Evolutionary conservation across 2,329 filamentous ascomycete species (phyloP).

Genomic region (Trichoderma simmonsii): DNA sequence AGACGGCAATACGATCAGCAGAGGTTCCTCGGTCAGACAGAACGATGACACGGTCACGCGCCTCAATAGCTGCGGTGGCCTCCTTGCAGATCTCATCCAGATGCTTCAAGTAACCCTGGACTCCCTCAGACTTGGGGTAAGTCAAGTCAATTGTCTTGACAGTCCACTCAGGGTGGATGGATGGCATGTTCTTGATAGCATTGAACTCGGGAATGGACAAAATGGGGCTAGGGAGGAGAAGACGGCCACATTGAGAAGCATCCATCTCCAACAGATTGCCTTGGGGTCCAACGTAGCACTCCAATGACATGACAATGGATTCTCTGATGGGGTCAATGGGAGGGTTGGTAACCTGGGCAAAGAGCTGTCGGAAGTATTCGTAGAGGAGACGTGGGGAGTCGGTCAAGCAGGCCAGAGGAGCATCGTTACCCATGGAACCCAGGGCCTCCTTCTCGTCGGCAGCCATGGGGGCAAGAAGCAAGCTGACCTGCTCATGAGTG

Average conservation of each 20-base stretch:
- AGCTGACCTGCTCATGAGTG: slow-evolving; percentile 89
- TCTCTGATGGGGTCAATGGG: slow-evolving; percentile 96
- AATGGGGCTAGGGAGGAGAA: slow-evolving; percentile 84
- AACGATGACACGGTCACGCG: slow-evolving; percentile 79
- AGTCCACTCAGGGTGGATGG: slow-evolving; percentile 74
- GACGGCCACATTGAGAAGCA: slow-evolving; percentile 77
- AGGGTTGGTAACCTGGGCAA: slow-evolving; percentile 96
- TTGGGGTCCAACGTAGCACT: slow-evolving; percentile 94
- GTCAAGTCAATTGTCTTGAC: slow-evolving; percentile 90
- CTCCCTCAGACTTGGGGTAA: slow-evolving; percentile 80
- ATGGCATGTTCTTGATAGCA: slow-evolving; percentile 72
- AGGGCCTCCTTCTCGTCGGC: slow-evolving; percentile 96
- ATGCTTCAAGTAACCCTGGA: slow-evolving; percentile 79
- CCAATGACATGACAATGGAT: slow-evolving; percentile 96
- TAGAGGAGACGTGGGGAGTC: slow-evolving; percentile 83
- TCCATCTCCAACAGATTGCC: slow-evolving; percentile 95
- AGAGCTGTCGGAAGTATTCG: slow-evolving; percentile 97
- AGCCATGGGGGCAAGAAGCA: slow-evolving; percentile 91
- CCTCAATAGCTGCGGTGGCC: slow-evolving; percentile 78
- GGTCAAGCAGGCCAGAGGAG: slow-evolving; percentile 87
- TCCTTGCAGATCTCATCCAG: slow-evolving; percentile 86
- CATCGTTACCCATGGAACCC: slow-evolving; percentile 97
- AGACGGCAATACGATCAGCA: slow-evolving; percentile 78
- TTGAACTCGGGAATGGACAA: slow-evolving; percentile 90
- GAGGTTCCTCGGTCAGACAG: slow-evolving; percentile 86